Evolutionary conservation across 2,329 filamentous ascomycete species (phyloP).

Genomic region (Fusarium metavorans): DNA sequence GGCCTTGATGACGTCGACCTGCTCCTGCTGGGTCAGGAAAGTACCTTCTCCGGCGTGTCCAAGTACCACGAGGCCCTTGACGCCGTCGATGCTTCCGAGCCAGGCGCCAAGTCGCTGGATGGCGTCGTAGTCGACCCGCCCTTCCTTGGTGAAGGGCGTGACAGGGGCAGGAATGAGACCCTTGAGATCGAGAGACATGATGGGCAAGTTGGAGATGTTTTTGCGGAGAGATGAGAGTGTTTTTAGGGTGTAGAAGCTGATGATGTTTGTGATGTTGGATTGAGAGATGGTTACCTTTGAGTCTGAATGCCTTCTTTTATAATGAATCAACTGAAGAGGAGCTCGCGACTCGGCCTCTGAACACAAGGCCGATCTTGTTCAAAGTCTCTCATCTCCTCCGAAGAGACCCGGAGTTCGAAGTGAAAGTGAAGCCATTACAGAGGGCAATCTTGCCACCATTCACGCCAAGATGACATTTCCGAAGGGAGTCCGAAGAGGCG

Average conservation of each 20-base stretch:
- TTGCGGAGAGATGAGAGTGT: not conserved
- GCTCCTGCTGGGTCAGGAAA: constrained; percentile 63
- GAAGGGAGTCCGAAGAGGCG: not conserved
- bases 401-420: not conserved
- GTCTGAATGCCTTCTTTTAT: not conserved
- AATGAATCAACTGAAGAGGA: not conserved
- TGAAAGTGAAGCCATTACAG: not conserved
- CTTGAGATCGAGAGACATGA: constrained; percentile 57
- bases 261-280: not conserved
- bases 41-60: constrained; percentile 68
- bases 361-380: not conserved
- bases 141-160: constrained; percentile 62
- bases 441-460: not conserved
- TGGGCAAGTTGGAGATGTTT: not conserved
- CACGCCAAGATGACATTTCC: not conserved
- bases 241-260: not conserved
- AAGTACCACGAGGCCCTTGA: constrained; percentile 65
- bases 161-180: constrained; percentile 64
- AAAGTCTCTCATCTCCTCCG: not conserved
- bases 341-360: constrained; percentile 3
- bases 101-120: constrained; percentile 65
- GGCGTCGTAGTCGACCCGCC: constrained; percentile 62
- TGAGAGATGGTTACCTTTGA: not conserved
- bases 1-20: constrained; percentile 61
- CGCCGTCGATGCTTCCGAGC: constrained; percentile 63